A percentile compares a stretch with the other conserved stretches of the same genome.
Conservation (phyloP, 257 asterid genomes). For the Perilla frutescens region DNA sequence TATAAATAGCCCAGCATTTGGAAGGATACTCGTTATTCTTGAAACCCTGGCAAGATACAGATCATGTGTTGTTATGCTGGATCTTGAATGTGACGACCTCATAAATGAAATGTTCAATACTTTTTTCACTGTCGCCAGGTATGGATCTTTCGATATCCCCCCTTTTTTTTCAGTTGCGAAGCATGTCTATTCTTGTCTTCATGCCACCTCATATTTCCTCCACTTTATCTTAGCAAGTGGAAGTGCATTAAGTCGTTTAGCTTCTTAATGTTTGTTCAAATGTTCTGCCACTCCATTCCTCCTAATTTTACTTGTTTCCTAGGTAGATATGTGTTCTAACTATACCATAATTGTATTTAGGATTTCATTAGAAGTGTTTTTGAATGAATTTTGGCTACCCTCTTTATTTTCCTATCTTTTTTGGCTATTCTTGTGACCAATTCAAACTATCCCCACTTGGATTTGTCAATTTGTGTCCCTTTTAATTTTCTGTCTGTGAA, state of each 20-base stretch:
- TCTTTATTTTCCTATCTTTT: too few species aligned
- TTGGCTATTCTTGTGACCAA: too few species aligned
- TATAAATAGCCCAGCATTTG: constrained; percentile 73
- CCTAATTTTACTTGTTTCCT: neutral
- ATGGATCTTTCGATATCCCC: constrained; percentile 23
- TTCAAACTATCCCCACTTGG: too few species aligned
- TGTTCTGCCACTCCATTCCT: neutral
- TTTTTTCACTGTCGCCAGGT: constrained; percentile 88
- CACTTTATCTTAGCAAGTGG: constrained; percentile 5
- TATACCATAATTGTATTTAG: neutral
- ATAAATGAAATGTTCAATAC: constrained; percentile 82
- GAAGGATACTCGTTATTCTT: constrained; percentile 89
- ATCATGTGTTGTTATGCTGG: constrained; percentile 97
- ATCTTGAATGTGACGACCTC: constrained; percentile 97
- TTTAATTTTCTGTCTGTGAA: too few species aligned
- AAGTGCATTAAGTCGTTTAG: constrained; percentile 16
- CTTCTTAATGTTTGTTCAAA: constrained; percentile 15
- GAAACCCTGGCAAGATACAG: constrained; percentile 96
- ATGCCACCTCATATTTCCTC: constrained; percentile 15
- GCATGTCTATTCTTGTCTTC: constrained; percentile 26
- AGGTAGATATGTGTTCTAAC: neutral
- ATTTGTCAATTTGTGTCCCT: too few species aligned
- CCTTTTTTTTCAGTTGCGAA: constrained; percentile 24
- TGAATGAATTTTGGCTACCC: too few species aligned
- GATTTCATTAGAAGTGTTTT: too few species aligned